Evolutionary conservation across 1,284 basidiomycete genomes (phyloP), one percentile per base, ranked within the genome.

Genomic region (Ustilago sp.): DNA sequence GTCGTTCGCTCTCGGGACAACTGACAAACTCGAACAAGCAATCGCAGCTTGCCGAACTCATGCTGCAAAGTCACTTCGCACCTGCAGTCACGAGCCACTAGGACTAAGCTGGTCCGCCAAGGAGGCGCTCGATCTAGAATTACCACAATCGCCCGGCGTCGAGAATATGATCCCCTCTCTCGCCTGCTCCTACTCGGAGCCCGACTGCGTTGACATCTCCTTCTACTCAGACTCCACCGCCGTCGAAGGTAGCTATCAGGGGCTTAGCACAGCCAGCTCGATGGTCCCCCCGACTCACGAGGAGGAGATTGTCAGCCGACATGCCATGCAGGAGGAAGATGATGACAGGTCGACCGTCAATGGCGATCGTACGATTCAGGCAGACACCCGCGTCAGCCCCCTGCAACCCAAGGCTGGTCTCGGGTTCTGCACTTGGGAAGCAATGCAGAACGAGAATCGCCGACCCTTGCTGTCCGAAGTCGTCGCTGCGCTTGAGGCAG

Each of bases 381-480:
- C 63, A 9, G 54, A 54, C 15, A 28, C 35, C 23, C 38, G 36
- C 13, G 34, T 51, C 4, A 52, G 35, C 13, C 55, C 59, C 4
- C 19, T 36, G 7, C 39, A 52, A 17, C n/a, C 59, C n/a, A 43
- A 62, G 9, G 59, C 41, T 1, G 74, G 74, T 4, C 62, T 77
- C 12, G 74, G 74, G 4, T 74, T 77, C 54, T 77, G 74, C 59
- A 77, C 74, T 9, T 77, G 74, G 74, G 70, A 77, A 19, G 74
- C 74, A 2, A 71, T 77, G 67, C 61, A 65, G 32, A 69, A 64
- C 53, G 52, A 52, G 4, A 52, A 70, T 17, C 63, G 69, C 8
- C 74, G 63, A 6, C 74, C 74, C 1, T 55, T 50, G 45, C 62
- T 77, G 8, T 69, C 70, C 23, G 62, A 72, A 17, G 70, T 77